Base-by-base conservation (phyloP, 805 yeast species). In the Yamadazyma insecticola region DNA sequence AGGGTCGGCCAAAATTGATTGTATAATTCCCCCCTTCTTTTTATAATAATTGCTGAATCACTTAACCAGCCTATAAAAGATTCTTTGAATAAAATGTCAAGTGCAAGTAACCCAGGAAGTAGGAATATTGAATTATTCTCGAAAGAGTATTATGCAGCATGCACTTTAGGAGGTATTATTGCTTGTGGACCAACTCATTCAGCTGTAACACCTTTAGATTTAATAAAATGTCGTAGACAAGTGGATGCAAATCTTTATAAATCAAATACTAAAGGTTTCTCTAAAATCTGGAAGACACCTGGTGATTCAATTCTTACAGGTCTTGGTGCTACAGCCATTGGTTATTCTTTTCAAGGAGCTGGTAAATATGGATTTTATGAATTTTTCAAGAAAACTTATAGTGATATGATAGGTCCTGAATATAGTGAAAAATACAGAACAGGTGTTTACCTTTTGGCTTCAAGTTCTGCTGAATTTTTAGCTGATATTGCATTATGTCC, bases 181-280 rank as follows among this genome's bases (percentile, higher is more conserved):
- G 97, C 97, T 2, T 90, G 97, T 69, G 97, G 97, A 11, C 96
- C 97, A 20, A 90, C 97, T 10, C 98, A 90, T 59, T 78, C 96
- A 2, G 75, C 83, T 3, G 94, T 92, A 16, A 85, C 96, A 5
- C 97, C 97, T 4, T 70, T 90, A 36, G 98, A 90, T 63, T 65
- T 92, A 34, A 94, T 92, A 53, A 90, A 90, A 63, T 84, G 95
- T 65, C 80, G 97, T 55, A 70, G 90, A 46, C 97, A 90, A 63
- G 97, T 90, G 17, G 72, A 85, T 55, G 60, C 94, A 1, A 35
- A 63, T 4, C 60, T 89, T 10, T 90, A 90, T 65, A 70, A 64
- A 46, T 76, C 90, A 35, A 89, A 86, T 52, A 28, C 81, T 24
- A 84, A 81, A 46, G 97, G 92, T n/a, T 85, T 88, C 77, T 70